These are phyloP conservation scores for Aspergillus quadrilineatus DNA, from an alignment of 2,329 filamentous ascomycete species.

Conservation along the genomic window DNA sequence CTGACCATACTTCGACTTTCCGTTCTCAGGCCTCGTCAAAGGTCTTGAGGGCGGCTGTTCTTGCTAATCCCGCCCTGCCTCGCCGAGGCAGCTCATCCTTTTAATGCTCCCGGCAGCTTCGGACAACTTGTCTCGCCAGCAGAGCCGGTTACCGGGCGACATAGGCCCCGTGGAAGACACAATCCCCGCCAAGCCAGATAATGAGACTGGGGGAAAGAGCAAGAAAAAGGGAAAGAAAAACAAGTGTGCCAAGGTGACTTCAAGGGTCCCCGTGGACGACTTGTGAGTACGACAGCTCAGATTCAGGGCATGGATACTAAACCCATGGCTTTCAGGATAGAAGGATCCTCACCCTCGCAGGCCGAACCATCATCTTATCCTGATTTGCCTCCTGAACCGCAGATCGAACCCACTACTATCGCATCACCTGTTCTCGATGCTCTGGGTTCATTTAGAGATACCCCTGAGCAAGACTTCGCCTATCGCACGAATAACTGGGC, in stretches of 20 bases:
- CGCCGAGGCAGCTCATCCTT: conserved; percentile 29
- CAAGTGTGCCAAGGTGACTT: conserved; percentile 30
- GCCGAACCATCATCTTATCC: conserved; percentile 34
- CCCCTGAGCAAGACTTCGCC: conserved; percentile 35
- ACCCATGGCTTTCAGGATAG: conserved; percentile 23
- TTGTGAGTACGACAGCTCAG: conserved; percentile 30
- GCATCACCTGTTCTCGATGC: conserved; percentile 42
- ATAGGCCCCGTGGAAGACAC: conserved; percentile 30
- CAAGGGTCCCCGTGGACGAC: conserved; percentile 35
- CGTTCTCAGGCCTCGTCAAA: conserved; percentile 35
- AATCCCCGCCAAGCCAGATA: conserved; percentile 28
- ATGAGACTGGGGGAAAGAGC: conserved; percentile 35
- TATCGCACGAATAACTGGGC: conserved; percentile 46
- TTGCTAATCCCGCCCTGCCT: conserved; percentile 24
- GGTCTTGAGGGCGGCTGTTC: conserved; percentile 33
- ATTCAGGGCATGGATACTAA: conserved; percentile 7
- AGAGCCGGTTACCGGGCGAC: conserved; percentile 36
- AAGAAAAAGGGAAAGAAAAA: conserved; percentile 45
- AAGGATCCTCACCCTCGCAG: conserved; percentile 25
- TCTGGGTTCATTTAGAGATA: conserved; percentile 33
- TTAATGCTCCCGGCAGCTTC: conserved; percentile 46
- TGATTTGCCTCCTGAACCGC: conserved; percentile 25
- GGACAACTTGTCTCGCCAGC: conserved; percentile 39
- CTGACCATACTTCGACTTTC: conserved; percentile 9
- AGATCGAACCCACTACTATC: conserved; percentile 25